Evolutionary conservation across 495 filamentous ascomycete species (phyloP).

Genomic region (Daldinia caldariorum): DNA sequence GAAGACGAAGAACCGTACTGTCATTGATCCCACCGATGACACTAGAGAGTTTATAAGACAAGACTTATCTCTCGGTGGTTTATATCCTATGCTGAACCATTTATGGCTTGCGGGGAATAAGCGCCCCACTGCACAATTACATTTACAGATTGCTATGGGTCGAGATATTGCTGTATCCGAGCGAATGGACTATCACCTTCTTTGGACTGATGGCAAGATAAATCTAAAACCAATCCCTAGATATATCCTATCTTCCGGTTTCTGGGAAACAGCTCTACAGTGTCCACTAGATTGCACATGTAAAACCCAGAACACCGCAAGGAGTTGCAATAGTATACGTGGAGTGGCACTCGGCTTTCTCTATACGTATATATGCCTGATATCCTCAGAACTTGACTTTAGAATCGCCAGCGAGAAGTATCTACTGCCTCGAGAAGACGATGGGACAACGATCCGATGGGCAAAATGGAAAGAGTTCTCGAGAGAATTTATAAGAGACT

Average conservation of each 20-base stretch:
- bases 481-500: not conserved
- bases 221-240: not conserved
- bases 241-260: not conserved
- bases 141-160: constrained; percentile 5
- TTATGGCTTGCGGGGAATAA: not conserved
- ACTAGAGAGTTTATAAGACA: not conserved
- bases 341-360: not conserved
- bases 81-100: not conserved
- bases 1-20: not conserved
- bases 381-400: not conserved
- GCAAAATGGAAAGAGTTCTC: not conserved
- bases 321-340: not conserved
- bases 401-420: not conserved
- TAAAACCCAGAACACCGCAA: not conserved
- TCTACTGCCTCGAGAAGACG: not conserved
- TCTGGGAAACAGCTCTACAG: not conserved
- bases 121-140: not conserved
- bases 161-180: not conserved
- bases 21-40: not conserved
- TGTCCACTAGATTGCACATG: not conserved
- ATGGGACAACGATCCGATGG: not conserved
- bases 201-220: not conserved
- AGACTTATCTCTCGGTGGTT: not conserved
- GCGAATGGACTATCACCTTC: not conserved
- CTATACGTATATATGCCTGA: not conserved